Base-by-base conservation (phyloP, 2,329 filamentous ascomycete species). In the Ophiostoma pallidulum region DNA sequence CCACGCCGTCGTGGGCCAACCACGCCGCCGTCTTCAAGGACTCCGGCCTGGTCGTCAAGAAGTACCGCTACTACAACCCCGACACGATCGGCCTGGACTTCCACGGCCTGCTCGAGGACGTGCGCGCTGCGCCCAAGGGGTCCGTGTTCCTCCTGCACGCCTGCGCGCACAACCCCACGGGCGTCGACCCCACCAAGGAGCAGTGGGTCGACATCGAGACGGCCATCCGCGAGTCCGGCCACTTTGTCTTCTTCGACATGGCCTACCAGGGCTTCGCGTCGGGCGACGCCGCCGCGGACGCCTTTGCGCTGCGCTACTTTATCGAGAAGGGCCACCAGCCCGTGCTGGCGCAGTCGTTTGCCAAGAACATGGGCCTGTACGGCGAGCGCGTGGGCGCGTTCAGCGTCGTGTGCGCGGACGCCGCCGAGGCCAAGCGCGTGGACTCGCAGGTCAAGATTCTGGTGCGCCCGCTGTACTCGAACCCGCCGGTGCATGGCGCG, bases 311-410 rank as follows among this genome's bases (percentile, higher is more conserved):
- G 57, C 82, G 92, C 58, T 77, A 96, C 76, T 98, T 98, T 66
- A 81, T 96, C 65, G 78, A 88, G 71, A 74, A 96, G 72, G 91
- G 91, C 60, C 89, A 95, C 74, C 80, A 88, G 64, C 80, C 92
- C 64, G 82, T 81, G 63, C 80, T 97, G 54, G 84, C 86, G 61
- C 91, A 97, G 74, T 92, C 86, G 46, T 97, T 97, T 68, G 91
- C 91, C 66, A 97, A 97, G 84, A 98, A 98, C 80, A 97, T 98
- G 91, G 92, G 92, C 72, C 86, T 98, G 54, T 97, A 98, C 66
- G 92, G 92, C 64, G 92, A 98, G 77, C 91, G 92, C 72, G 88
- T 94, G 52, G 92, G 92, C 63, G 90, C 90, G 56, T 97, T 98
- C 78, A 95, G 89, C 59, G 77, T 97, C 57, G 85, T 96, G 60